These are phyloP conservation scores for Cystobasidium ongulense DNA, from an alignment of 768 basidiomycete genomes.

Conservation along the genomic window DNA sequence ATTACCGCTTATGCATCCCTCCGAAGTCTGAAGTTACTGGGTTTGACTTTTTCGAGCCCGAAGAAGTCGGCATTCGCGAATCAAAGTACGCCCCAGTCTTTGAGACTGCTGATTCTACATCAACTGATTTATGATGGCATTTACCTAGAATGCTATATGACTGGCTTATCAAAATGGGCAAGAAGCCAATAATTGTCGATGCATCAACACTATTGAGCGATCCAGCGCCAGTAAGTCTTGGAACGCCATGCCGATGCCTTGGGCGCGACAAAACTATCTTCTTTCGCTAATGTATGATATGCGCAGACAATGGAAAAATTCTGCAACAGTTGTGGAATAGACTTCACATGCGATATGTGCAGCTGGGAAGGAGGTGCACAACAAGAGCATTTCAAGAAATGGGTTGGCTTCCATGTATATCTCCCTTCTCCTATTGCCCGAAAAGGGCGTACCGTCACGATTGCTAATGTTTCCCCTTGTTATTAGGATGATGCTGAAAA, in stretches of 20 bases:
- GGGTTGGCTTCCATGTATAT: constrained; percentile 39
- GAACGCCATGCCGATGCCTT: neutral
- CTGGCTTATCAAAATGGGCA: constrained; percentile 20
- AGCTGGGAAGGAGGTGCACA: constrained; percentile 39
- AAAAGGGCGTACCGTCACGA: neutral
- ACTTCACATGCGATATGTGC: constrained; percentile 38
- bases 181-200: constrained; percentile 38
- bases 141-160: constrained; percentile 16
- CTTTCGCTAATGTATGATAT: neutral
- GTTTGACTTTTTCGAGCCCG: constrained; percentile 41
- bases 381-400: constrained; percentile 41
- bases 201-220: constrained; percentile 35
- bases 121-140: neutral
- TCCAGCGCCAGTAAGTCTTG: constrained; percentile 22
- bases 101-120: constrained; percentile 16
- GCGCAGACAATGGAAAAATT: constrained; percentile 34
- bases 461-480: neutral
- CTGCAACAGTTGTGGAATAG: constrained; percentile 38
- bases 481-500: constrained; percentile 35
- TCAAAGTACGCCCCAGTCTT: constrained; percentile 33
- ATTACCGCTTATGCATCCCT: constrained; percentile 40
- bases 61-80: constrained; percentile 41
- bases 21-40: constrained; percentile 38
- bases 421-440: too few species aligned
- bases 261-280: neutral